Base-by-base conservation (phyloP, 345 rosid species). In the Gossypioides kirkii region DNA sequence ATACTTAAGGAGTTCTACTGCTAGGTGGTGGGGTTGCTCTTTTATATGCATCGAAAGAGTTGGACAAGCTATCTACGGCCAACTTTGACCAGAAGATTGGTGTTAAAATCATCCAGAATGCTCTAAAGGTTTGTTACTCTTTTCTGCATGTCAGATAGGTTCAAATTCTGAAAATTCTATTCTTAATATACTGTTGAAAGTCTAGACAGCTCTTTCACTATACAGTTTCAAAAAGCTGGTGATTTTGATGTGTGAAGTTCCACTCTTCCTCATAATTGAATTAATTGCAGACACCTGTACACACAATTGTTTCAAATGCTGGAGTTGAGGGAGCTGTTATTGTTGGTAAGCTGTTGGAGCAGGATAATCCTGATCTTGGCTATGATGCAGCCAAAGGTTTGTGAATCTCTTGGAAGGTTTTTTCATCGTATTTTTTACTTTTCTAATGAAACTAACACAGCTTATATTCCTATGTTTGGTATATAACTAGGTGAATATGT, bases 271-370 rank as follows among this genome's bases (percentile, higher is more conserved):
- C 26, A 10, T 26, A 17, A 17, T 16, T 74, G 65, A 25, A 43
- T 64, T 60, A 3, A 54, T 73, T 76, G 86, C 88, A 95, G 99
- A 86, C 78, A 22, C 94, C 99, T 18, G 99, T 91, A 36, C 73
- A 90, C 76, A 87, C 91, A 11, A 95, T 95, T 73, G 98, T 94
- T 45, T 65, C 87, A 20, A 95, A 95, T 60, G 99, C 99, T 0
- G 99, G 99, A 77, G 98, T 91, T 0, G 99, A 95, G 78, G 99
- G 99, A 41, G 97, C 98, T 45, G 99, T 93, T 54, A 88, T 95
- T 36, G 96, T 95, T 16, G 98, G 98, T 55, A 93, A 95, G 87
- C 90, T 95, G 38, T 77, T 95, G 79, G 99, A 93, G 77, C 97
- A 90, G 80, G 96, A 95, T 55, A 82, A 88, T 53, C 71, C 84